A percentile compares a stretch with the other conserved stretches of the same genome.
Evolutionary conservation across 306 rosid species (phyloP).

Genomic region (Fragaria vesca): DNA sequence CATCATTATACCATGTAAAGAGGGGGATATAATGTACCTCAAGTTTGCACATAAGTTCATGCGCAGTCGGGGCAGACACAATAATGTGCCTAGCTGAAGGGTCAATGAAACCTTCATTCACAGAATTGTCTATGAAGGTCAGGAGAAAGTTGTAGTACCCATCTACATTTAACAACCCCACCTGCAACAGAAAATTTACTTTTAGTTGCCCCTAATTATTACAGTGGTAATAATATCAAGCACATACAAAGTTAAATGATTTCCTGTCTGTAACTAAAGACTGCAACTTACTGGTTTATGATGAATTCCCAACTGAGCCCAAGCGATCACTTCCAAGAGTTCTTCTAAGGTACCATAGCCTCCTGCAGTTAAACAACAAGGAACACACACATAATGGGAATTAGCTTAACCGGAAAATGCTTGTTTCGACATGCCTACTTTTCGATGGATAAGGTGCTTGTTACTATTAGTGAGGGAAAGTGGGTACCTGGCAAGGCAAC

Average conservation of each 20-base stretch:
- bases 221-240: not conserved
- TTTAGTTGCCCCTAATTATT: not conserved
- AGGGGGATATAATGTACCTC: conserved; percentile 48
- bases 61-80: conserved; percentile 95
- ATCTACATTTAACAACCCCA: conserved; percentile 92
- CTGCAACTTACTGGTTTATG: conserved; percentile 70
- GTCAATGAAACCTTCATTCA: conserved; percentile 88
- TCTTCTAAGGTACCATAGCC: conserved; percentile 96
- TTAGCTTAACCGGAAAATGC: not conserved
- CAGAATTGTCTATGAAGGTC: conserved; percentile 92
- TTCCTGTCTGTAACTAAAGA: not conserved
- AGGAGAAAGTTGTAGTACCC: conserved; percentile 87
- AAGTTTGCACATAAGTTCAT: conserved; percentile 83
- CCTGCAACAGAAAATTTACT: conserved; percentile 43
- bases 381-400: not conserved
- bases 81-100: conserved; percentile 95
- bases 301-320: conserved; percentile 96
- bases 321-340: conserved; percentile 78
- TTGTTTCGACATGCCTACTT: not conserved
- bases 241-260: not conserved
- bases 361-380: conserved; percentile 39
- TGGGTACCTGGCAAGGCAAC: conserved; percentile 81
- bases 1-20: not conserved
- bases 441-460: not conserved
- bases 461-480: not conserved